These are phyloP conservation scores for Eucalyptus decipiens DNA, from an alignment of 345 rosid species.

Conservation along the genomic window DNA sequence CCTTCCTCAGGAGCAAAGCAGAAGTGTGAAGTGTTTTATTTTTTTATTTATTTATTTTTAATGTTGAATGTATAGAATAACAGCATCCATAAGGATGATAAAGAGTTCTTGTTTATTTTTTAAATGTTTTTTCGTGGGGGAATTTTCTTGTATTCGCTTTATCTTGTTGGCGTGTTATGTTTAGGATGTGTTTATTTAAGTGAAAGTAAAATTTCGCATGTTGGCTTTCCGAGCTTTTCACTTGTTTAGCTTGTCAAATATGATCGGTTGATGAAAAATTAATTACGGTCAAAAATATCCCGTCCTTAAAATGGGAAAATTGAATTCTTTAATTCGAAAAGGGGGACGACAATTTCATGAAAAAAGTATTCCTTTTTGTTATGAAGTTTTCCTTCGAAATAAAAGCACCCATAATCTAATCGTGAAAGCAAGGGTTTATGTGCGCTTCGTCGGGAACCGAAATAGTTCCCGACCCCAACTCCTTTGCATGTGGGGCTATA, in stretches of 20 bases:
- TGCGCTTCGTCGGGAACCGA: neutral
- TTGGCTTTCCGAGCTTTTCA: neutral
- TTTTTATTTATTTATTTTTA: fast-evolving
- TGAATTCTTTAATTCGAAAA: neutral
- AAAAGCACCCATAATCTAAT: neutral
- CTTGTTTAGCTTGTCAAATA: neutral
- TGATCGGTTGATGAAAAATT: neutral
- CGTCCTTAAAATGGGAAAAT: neutral
- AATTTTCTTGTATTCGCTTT: neutral
- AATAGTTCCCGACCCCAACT: neutral
- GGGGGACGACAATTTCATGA: neutral
- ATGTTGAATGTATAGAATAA: neutral
- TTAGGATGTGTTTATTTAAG: neutral
- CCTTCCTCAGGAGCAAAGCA: slow-evolving; percentile 1
- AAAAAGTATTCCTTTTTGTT: neutral
- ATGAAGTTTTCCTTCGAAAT: neutral
- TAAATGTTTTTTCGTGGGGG: neutral
- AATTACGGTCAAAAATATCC: neutral
- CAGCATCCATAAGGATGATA: neutral
- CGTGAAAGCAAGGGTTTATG: neutral
- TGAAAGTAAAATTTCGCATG: neutral
- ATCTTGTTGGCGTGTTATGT: neutral
- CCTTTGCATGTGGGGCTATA: neutral
- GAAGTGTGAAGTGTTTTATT: neutral
- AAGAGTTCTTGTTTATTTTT: neutral